Evolutionary conservation across 2,329 filamentous ascomycete genomes (phyloP).

Genomic region (Sclerotinia subarctica): DNA sequence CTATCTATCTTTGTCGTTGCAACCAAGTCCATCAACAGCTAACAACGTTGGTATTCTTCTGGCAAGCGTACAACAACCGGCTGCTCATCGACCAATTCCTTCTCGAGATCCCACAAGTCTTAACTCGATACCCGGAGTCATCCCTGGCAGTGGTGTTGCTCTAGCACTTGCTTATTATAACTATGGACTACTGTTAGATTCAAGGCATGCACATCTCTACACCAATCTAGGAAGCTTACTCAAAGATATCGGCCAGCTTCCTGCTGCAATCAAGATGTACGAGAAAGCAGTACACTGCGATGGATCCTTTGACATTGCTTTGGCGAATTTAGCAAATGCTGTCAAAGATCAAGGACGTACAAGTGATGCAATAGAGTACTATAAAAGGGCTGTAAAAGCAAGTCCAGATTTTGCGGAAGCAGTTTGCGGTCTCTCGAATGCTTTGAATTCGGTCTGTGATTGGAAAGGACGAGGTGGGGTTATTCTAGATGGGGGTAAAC

Average conservation of each 20-base stretch:
- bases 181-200: slow-evolving; percentile 83
- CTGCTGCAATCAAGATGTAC: slow-evolving; percentile 94
- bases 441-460: slow-evolving; percentile 92
- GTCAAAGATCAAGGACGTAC: slow-evolving; percentile 95
- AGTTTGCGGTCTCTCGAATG: slow-evolving; percentile 91
- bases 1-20: slow-evolving; percentile 89
- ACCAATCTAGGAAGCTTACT: slow-evolving; percentile 93
- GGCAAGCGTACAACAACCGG: slow-evolving; percentile 81
- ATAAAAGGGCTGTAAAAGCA: slow-evolving; percentile 82
- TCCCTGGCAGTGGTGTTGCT: slow-evolving; percentile 80
- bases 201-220: slow-evolving; percentile 89
- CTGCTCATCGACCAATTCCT: slow-evolving; percentile 40
- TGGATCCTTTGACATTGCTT: slow-evolving; percentile 90
- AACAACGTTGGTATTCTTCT: slow-evolving; percentile 97
- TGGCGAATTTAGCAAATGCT: slow-evolving; percentile 95
- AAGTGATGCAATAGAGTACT: slow-evolving; percentile 87
- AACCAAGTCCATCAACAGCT: slow-evolving; percentile 93
- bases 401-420: slow-evolving; percentile 97
- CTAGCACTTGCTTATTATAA: slow-evolving; percentile 92
- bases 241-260: slow-evolving; percentile 92
- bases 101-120: slow-evolving; percentile 38
- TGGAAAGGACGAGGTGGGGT: slow-evolving; percentile 90
- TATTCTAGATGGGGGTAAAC: slow-evolving; percentile 65
- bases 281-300: slow-evolving; percentile 91
- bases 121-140: slow-evolving; percentile 68